Base-by-base conservation (phyloP, 169 alveolate species). In the Babesia microti region DNA sequence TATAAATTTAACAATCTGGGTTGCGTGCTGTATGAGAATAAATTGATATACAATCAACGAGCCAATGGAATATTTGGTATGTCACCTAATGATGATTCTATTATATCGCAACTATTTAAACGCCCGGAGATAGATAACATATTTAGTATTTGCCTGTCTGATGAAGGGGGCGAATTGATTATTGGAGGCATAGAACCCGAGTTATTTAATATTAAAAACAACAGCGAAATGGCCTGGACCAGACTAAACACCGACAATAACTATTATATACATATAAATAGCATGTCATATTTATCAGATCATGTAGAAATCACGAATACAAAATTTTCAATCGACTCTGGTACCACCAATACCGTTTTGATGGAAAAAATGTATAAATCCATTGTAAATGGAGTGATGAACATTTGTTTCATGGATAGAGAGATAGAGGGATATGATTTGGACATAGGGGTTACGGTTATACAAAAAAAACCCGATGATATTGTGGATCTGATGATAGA, bases 31-130 rank as follows among this genome's bases (percentile, higher is more conserved):
- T 41, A 34, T 34, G 86, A 76, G 49, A 75, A 58, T 6, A 35
- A 51, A 9, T 55, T 70, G 7, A 70, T 76, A 7, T 45, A 59
- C 22, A n/a, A 58, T 12, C 86, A 76, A 29, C 58, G 49, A 15
- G 75, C 86, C 1, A 69, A 74, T 32, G 86, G 86, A 6, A 68
- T 76, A 15, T 28, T 76, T 41, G 86, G 86, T 0, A 37, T 76
- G 6, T 65, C 78, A 18, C 69, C 69, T 17, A 47, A 57, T 11
- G 51, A 53, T 2, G 55, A 48, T 1, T 66, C 73, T 0, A 51
- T 57, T 21, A 44, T 60, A 24, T 42, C 45, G 33, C 58, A 44
- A 21, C 41, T 51, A 1, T 45, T 46, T 44, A 9, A 35, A 9
- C 32, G 12, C 26, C 12, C 68, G 9, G 19, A 27, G 6, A 40